Evolutionary conservation across 768 basidiomycete genomes (phyloP).

Genomic region (Saitozyma sp.): DNA sequence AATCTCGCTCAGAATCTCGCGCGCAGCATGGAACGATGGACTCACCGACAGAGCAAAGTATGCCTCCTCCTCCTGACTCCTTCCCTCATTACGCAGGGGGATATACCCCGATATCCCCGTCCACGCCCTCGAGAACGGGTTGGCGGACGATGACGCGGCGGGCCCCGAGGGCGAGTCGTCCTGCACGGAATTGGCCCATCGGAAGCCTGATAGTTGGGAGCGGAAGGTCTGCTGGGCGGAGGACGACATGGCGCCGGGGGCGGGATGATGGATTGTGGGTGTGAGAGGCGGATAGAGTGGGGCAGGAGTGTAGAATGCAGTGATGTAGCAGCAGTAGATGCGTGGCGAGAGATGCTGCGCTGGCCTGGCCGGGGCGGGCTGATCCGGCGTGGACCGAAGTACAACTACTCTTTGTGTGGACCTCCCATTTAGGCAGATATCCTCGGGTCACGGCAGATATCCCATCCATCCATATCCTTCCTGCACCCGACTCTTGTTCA

Average conservation of each 20-base stretch:
- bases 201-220: slow-evolving; percentile 49
- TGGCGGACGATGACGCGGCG: slow-evolving; percentile 46
- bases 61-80: slow-evolving; percentile 91
- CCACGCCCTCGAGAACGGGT: slow-evolving; percentile 85
- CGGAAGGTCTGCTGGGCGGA: slow-evolving; percentile 46
- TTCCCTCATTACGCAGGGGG: slow-evolving; percentile 76
- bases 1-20: slow-evolving; percentile 51
- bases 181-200: slow-evolving; percentile 52
- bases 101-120: slow-evolving; percentile 81
- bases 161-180: slow-evolving; percentile 52
- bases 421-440: too few relatives aligned
- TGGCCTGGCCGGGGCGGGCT: too few relatives aligned
- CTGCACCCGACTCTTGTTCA: too few relatives aligned
- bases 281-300: not conserved
- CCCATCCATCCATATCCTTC: too few relatives aligned
- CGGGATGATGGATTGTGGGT: not conserved
- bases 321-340: too few relatives aligned
- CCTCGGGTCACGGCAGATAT: too few relatives aligned
- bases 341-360: too few relatives aligned
- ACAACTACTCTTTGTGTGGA: too few relatives aligned
- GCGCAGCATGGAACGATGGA: not conserved
- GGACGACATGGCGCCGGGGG: slow-evolving; percentile 31
- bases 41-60: slow-evolving; percentile 63
- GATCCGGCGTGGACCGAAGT: too few relatives aligned
- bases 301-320: too few relatives aligned